A percentile compares a stretch with the other conserved stretches of the same genome.
Conservation (phyloP, 73 alveolate species). For the Paramecium octaurelia region DNA sequence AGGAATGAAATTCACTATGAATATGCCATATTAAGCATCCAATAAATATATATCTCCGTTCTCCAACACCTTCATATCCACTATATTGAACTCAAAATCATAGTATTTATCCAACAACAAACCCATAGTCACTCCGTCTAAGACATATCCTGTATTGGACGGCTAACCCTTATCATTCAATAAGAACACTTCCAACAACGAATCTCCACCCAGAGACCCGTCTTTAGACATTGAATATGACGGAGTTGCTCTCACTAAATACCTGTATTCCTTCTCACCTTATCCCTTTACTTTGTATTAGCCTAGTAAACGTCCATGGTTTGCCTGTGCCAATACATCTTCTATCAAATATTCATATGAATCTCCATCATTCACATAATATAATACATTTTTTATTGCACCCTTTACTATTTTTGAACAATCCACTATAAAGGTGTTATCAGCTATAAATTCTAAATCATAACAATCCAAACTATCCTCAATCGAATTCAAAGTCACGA, state of each 20-base stretch:
- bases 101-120: not conserved
- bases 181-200: not conserved
- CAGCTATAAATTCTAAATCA: not conserved
- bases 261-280: not conserved
- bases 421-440: not conserved
- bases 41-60: constrained; percentile 18
- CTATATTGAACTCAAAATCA: constrained; percentile 4
- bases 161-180: not conserved
- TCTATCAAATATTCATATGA: not conserved
- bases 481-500: not conserved
- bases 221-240: not conserved
- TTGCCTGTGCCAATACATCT: not conserved
- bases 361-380: not conserved
- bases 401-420: not conserved
- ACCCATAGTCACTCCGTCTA: not conserved
- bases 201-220: constrained; percentile 12
- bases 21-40: constrained; percentile 26
- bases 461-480: not conserved
- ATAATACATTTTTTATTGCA: not conserved
- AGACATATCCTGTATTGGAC: not conserved
- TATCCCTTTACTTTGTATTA: not conserved
- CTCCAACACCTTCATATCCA: not conserved
- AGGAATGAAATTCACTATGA: not conserved
- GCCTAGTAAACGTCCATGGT: not conserved
- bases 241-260: not conserved